Conservation (phyloP, 2,329 filamentous ascomycete genomes). For the Penicillium sumatraense region DNA sequence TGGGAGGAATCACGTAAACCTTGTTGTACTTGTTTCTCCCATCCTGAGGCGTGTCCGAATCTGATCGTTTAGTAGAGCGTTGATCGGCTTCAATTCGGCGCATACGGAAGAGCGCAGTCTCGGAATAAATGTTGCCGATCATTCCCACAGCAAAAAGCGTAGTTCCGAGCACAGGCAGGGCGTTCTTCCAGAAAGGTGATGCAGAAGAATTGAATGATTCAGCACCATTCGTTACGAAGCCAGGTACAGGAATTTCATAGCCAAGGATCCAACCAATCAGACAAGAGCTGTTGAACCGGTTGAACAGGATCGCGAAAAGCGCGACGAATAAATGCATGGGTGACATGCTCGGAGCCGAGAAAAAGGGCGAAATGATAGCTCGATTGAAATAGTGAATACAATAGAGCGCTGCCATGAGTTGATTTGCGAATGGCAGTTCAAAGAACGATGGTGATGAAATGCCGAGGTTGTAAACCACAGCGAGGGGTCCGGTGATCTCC, state of each 20-base stretch:
- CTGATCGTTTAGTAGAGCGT: constrained; percentile 58
- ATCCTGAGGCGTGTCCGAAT: constrained; percentile 30
- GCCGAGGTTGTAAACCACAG: constrained; percentile 76
- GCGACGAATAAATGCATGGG: constrained; percentile 78
- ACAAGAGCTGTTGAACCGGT: constrained; percentile 77
- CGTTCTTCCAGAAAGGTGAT: constrained; percentile 14
- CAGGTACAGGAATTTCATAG: constrained; percentile 62
- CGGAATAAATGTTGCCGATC: constrained; percentile 81
- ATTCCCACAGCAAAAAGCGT: constrained; percentile 78
- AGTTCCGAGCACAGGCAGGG: constrained; percentile 65
- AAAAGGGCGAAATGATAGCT: constrained; percentile 77
- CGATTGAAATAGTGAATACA: constrained; percentile 90
- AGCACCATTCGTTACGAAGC: constrained; percentile 20
- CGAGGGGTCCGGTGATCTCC: constrained; percentile 79
- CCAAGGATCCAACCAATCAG: constrained; percentile 82
- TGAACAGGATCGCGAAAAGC: constrained; percentile 69
- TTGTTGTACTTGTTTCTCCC: constrained; percentile 66
- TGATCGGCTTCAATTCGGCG: constrained; percentile 66
- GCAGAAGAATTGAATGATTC: constrained; percentile 12
- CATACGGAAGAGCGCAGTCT: constrained; percentile 87
- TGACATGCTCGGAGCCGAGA: constrained; percentile 87
- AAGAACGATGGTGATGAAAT: constrained; percentile 61
- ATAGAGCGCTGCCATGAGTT: constrained; percentile 51
- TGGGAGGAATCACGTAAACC: constrained; percentile 81
- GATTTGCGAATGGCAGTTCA: constrained; percentile 40